These are phyloP conservation scores for Phaeosphaeriaceae sp. DNA, from an alignment of 2,329 filamentous ascomycete species.

Conservation along the genomic window DNA sequence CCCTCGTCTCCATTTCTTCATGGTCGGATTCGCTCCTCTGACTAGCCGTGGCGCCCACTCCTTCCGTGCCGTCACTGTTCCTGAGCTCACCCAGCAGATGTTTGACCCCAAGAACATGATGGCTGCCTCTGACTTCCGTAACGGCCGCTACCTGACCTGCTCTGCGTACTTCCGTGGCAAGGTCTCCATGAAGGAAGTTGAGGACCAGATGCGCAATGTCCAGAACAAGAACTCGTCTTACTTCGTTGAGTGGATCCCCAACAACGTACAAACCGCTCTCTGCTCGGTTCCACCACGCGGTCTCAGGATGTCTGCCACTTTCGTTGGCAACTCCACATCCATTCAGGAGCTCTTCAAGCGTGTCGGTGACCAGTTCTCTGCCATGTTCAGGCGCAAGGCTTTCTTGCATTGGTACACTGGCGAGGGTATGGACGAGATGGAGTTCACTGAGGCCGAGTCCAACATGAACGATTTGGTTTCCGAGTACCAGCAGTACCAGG, in stretches of 20 bases:
- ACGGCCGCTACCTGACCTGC: slow-evolving; percentile 99
- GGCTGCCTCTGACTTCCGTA: slow-evolving; percentile 99
- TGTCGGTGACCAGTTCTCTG: slow-evolving; percentile 98
- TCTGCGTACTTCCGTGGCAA: slow-evolving; percentile 99
- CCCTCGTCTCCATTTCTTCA: slow-evolving; percentile 99
- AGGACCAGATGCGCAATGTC: slow-evolving; percentile 99
- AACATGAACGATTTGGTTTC: slow-evolving; percentile 99
- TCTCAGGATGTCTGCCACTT: slow-evolving; percentile 99
- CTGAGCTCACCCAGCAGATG: slow-evolving; percentile 99
- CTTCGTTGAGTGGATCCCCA: slow-evolving; percentile 99
- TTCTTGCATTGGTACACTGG: slow-evolving; percentile 99
- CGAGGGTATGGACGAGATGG: slow-evolving; percentile 99
- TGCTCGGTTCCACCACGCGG: slow-evolving; percentile 98
- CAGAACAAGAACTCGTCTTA: slow-evolving; percentile 99
- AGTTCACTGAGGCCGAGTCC: slow-evolving; percentile 99
- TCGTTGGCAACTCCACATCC: slow-evolving; percentile 98
- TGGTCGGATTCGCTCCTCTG: slow-evolving; percentile 99
- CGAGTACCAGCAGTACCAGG: slow-evolving; percentile 99
- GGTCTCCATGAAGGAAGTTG: slow-evolving; percentile 99
- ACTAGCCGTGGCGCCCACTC: slow-evolving; percentile 90
- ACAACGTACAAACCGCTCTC: slow-evolving; percentile 99
- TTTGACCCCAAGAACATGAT: slow-evolving; percentile 99
- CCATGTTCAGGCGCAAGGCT: slow-evolving; percentile 99
- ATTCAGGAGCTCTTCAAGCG: slow-evolving; percentile 99
- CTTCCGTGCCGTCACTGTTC: slow-evolving; percentile 97